These are phyloP conservation scores for Claviceps citrina DNA, from an alignment of 2,329 filamentous ascomycete species.

Conservation along the genomic window DNA sequence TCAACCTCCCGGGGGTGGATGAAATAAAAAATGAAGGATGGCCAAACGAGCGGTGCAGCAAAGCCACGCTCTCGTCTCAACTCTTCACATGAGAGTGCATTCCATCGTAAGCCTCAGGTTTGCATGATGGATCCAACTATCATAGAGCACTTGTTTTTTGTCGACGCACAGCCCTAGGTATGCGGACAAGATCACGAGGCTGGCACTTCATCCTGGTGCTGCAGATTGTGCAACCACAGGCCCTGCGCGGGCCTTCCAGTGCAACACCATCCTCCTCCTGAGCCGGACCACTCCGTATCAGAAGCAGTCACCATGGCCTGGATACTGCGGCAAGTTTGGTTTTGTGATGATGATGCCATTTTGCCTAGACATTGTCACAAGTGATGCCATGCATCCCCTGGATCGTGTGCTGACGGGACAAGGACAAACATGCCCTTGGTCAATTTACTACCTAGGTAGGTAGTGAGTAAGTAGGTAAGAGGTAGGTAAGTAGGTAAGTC, in stretches of 20 bases:
- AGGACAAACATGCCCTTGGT: background rate
- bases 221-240: conserved; percentile 2
- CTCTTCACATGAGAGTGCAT: background rate
- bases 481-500: too few relatives aligned
- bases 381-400: background rate
- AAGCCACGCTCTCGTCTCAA: background rate
- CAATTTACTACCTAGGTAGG: too few relatives aligned
- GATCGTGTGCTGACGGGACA: background rate
- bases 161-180: background rate
- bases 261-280: background rate
- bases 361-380: background rate
- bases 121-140: background rate
- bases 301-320: background rate
- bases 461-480: too few relatives aligned
- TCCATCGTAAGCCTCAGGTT: background rate
- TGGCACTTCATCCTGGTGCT: background rate
- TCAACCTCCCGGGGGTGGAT: too few relatives aligned
- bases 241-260: background rate
- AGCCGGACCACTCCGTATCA: background rate
- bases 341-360: background rate
- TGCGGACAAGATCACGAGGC: conserved; percentile 2
- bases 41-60: background rate
- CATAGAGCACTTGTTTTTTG: background rate
- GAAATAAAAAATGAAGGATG: too few relatives aligned
- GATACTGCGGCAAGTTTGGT: background rate